Percentiles rank a stretch among this genome's conserved stretches.
These are phyloP conservation scores for Hypoxylon cercidicola DNA, from an alignment of 495 filamentous ascomycete species.

Conservation along the genomic window DNA sequence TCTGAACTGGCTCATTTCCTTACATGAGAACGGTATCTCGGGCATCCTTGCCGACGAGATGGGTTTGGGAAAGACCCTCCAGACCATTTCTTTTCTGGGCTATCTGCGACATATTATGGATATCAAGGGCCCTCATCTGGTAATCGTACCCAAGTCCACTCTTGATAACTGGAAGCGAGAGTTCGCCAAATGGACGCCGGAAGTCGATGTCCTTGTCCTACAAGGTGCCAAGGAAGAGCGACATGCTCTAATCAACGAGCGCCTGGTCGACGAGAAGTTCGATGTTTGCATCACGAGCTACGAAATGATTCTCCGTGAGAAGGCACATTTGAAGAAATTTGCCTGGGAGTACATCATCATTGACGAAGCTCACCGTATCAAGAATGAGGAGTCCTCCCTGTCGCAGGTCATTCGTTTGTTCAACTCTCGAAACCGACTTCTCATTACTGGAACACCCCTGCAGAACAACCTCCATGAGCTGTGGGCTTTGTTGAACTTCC, in stretches of 20 bases:
- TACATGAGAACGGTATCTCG: conserved; percentile 98
- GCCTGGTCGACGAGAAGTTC: conserved; percentile 89
- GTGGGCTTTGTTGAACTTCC: conserved; percentile 98
- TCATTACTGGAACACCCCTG: conserved; percentile 97
- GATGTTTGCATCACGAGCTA: conserved; percentile 96
- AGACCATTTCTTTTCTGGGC: conserved; percentile 94
- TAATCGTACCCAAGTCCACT: conserved; percentile 96
- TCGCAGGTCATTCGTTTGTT: conserved; percentile 97
- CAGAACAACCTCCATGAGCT: conserved; percentile 99
- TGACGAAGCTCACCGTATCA: conserved; percentile 98
- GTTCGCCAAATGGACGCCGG: conserved; percentile 92
- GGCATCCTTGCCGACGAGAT: conserved; percentile 98
- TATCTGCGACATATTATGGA: conserved; percentile 90
- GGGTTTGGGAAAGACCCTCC: conserved; percentile 96
- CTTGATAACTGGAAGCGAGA: conserved; percentile 99
- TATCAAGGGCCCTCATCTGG: conserved; percentile 91
- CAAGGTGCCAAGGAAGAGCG: conserved; percentile 97
- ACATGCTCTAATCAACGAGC: conserved; percentile 86
- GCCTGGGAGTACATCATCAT: conserved; percentile 99
- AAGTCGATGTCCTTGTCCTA: conserved; percentile 91
- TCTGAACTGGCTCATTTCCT: conserved; percentile 96
- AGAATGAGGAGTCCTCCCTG: conserved; percentile 97
- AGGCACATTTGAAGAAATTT: conserved; percentile 94
- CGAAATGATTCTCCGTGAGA: conserved; percentile 96
- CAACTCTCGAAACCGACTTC: conserved; percentile 91